Percentiles rank a stretch among this genome's conserved stretches.
Evolutionary conservation across 1,284 basidiomycete genomes (phyloP).

Genomic region (Wolfiporia cocos): DNA sequence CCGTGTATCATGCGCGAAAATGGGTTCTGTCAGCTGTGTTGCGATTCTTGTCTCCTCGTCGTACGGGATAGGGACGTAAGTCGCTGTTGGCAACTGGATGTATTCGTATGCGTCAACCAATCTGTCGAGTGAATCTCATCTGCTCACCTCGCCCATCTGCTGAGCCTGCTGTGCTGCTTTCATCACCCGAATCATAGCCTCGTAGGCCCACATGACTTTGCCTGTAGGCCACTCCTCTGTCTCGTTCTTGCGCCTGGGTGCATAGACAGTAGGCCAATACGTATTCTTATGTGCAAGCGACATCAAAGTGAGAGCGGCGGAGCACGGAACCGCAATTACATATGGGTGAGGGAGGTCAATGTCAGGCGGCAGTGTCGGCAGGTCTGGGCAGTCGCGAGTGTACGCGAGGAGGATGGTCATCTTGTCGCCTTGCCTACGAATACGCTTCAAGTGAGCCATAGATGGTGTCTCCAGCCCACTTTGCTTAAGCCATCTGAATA

Average conservation of each 20-base stretch:
- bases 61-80: constrained; percentile 65
- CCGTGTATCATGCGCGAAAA: constrained; percentile 70
- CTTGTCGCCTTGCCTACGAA: constrained; percentile 47
- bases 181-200: constrained; percentile 55
- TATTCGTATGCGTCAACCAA: too few relatives aligned
- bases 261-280: constrained; percentile 80
- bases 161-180: constrained; percentile 43
- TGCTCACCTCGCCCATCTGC: constrained; percentile 52
- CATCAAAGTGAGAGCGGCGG: constrained; percentile 63
- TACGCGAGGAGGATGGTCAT: constrained; percentile 49
- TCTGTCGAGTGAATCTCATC: too few relatives aligned
- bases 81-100: constrained; percentile 75
- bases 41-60: constrained; percentile 25
- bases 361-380: constrained; percentile 21
- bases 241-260: constrained; percentile 68
- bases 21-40: constrained; percentile 33
- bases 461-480: constrained; percentile 52
- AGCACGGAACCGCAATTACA: constrained; percentile 57
- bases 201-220: constrained; percentile 65
- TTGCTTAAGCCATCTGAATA: constrained; percentile 57
- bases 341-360: constrained; percentile 41
- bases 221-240: constrained; percentile 61
- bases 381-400: constrained; percentile 18
- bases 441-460: constrained; percentile 76
- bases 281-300: constrained; percentile 63